Percentiles rank a stretch among this genome's conserved stretches.
phyloP scores from a whole-genome alignment of 805 yeast species.

The Priceomyces carsonii region DNA sequence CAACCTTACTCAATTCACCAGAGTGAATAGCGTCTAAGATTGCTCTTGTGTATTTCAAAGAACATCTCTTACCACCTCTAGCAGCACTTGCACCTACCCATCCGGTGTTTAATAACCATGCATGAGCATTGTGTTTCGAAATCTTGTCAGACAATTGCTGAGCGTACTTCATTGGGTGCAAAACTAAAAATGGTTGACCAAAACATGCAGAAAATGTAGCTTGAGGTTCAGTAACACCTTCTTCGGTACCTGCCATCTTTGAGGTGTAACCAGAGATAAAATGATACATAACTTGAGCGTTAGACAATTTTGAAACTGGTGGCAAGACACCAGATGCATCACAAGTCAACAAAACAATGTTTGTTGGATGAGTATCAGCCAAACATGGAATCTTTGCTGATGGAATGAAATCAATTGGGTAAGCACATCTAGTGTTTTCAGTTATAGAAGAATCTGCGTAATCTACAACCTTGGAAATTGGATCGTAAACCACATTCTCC shows the following conservation, averaged over 20 bases:
- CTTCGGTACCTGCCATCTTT: constrained; percentile 99
- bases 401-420: constrained; percentile 96
- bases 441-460: constrained; percentile 80
- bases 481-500: constrained; percentile 90
- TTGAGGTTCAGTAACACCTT: constrained; percentile 97
- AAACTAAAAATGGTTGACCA: constrained; percentile 97
- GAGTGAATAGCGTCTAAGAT: constrained; percentile 92
- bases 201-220: constrained; percentile 98
- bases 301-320: constrained; percentile 90
- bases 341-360: constrained; percentile 90
- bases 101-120: constrained; percentile 97
- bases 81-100: constrained; percentile 96
- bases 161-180: constrained; percentile 98
- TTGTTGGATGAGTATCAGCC: constrained; percentile 87
- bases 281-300: constrained; percentile 98
- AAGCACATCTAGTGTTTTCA: constrained; percentile 98
- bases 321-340: constrained; percentile 98
- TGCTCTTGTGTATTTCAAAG: constrained; percentile 96
- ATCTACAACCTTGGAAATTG: constrained; percentile 76
- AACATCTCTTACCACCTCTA: constrained; percentile 95
- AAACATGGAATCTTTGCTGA: constrained; percentile 94
- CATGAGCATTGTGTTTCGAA: constrained; percentile 81
- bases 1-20: constrained; percentile 79
- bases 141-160: constrained; percentile 94
- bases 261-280: constrained; percentile 98